Conservation (phyloP, 371 early-diverging fungal genomes). For the Nematocida sp. region DNA sequence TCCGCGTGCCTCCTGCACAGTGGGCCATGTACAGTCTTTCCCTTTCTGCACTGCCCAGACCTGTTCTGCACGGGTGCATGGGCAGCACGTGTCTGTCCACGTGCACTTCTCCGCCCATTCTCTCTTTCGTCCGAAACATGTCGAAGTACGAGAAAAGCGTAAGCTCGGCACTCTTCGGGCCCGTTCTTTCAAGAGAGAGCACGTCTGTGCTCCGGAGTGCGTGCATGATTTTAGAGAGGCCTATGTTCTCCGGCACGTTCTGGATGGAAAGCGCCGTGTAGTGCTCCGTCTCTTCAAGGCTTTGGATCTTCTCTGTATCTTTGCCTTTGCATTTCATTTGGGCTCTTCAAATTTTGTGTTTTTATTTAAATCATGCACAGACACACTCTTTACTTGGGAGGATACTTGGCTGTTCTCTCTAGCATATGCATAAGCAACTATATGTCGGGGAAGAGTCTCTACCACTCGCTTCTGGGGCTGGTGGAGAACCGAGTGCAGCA, state of each 20-base stretch:
- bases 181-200: neutral
- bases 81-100: neutral
- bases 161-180: neutral
- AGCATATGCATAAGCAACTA: conserved; percentile 8
- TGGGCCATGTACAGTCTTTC: conserved; percentile 32
- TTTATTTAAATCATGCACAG: conserved; percentile 46
- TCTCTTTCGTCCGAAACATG: conserved; percentile 2
- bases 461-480: conserved; percentile 29
- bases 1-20: conserved; percentile 38
- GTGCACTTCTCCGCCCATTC: neutral
- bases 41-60: neutral
- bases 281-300: conserved; percentile 24
- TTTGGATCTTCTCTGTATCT: neutral
- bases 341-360: conserved; percentile 24
- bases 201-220: conserved; percentile 12
- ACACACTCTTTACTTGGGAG: conserved; percentile 15
- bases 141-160: conserved; percentile 47
- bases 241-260: neutral
- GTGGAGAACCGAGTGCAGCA: conserved; percentile 55
- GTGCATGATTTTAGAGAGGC: neutral
- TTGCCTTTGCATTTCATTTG: neutral
- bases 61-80: neutral
- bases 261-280: conserved; percentile 6
- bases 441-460: conserved; percentile 26
- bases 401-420: conserved; percentile 17